Evolutionary conservation across 306 rosid genomes (phyloP).

Genomic region (Benincasa hispida): DNA sequence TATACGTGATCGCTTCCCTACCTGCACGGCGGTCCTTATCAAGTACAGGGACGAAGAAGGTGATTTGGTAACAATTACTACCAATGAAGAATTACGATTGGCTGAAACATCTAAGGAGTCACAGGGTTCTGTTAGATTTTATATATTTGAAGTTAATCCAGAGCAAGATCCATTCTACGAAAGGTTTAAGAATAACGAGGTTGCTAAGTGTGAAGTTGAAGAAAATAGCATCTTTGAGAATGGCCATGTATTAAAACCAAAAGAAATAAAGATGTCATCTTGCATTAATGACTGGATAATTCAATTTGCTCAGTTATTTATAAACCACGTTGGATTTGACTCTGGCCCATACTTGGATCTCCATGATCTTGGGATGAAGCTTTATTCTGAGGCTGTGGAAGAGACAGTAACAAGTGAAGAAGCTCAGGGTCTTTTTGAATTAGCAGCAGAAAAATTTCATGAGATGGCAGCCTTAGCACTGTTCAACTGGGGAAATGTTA

Average conservation of each 20-base stretch:
- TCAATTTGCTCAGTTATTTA: conserved; percentile 64
- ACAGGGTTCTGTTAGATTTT: conserved; percentile 47
- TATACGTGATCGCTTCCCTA: conserved; percentile 47
- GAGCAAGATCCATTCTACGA: conserved; percentile 51
- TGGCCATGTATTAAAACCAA: conserved; percentile 24
- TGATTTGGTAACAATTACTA: conserved; percentile 79
- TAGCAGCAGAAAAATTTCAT: conserved; percentile 69
- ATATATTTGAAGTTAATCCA: conserved; percentile 54
- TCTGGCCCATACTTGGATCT: conserved; percentile 63
- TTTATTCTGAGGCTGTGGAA: conserved; percentile 93
- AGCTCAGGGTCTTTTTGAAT: conserved; percentile 68
- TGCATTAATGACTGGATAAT: conserved; percentile 89
- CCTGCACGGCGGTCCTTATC: conserved; percentile 53
- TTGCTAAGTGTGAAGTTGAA: conserved; percentile 6
- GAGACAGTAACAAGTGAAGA: conserved; percentile 75
- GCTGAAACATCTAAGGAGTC: conserved; percentile 54
- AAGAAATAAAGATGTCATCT: conserved; percentile 34
- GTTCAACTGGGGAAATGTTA: conserved; percentile 95
- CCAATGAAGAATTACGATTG: conserved; percentile 63
- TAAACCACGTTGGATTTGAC: conserved; percentile 70
- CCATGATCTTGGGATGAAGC: conserved; percentile 74
- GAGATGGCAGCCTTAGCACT: conserved; percentile 90
- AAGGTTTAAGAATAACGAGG: conserved; percentile 23
- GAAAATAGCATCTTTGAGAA: conserved; percentile 21
- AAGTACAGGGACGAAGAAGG: conserved; percentile 85